Base-by-base conservation (phyloP, 1,139 yeast species). In the Candida freyschussii region DNA sequence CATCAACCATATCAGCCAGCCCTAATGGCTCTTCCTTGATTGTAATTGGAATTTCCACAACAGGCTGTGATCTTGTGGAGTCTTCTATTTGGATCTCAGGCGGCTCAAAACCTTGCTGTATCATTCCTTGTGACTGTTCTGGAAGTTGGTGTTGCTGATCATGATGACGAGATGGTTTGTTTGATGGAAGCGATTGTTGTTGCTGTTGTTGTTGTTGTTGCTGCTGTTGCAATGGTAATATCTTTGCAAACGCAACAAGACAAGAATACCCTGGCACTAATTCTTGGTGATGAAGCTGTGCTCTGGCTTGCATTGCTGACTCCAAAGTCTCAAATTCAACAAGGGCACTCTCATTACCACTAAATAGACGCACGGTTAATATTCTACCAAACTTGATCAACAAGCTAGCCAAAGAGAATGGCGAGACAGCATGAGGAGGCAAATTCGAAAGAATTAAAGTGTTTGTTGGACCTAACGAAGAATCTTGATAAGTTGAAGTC, bases 261-360 rank as follows among this genome's bases (percentile, higher is more conserved):
- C 84, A 70, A 18, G 73, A 67, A 27, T 68, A 65, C 1, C 95
- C 95, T 1, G 89, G 82, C 40, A 78, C 73, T 24, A 91, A 66
- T 53, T 89, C 96, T 47, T 79, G 76, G 43, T 87, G 94, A 51
- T 82, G 83, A 51, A 87, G 72, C 30, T 69, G 75, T 5, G 83
- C 81, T 51, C 79, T 79, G 30, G 95, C 85, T 28, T 69, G 72
- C 68, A 83, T 75, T 10, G 97, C 95, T 24, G 77, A 65, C 29
- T 85, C 95, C 11, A 82, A 62, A 23, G 69, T 65, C 5, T 72
- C 66, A 58, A 85, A 87, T 56, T 83, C 93, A 20, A 84, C 79
- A 43, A 86, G 67, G 0, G 93, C 93, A 50, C 72, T 64, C 36
- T 67, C 67, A 31, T 69, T 62, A 32, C 69, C 69, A 20, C 64